phyloP scores from a whole-genome alignment of 1,284 basidiomycete species.

The Sporisorium scitamineum region DNA sequence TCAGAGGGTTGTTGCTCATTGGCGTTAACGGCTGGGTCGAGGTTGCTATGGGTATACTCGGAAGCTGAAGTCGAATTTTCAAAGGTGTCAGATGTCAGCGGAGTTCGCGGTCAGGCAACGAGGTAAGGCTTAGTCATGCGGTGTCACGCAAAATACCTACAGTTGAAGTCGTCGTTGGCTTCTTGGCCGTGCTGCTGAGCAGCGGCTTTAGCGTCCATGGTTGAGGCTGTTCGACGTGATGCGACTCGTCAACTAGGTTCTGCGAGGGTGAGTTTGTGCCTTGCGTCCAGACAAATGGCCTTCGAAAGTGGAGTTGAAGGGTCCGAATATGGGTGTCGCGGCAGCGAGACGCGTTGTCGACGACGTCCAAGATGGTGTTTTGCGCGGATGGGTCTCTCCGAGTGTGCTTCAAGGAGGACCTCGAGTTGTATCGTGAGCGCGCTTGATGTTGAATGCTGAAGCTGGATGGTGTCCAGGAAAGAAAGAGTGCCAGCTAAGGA shows the following conservation, averaged over 20 bases:
- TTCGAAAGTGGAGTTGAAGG: background rate
- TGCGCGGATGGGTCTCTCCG: background rate
- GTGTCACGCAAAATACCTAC: constrained; percentile 15
- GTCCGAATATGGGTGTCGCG: background rate
- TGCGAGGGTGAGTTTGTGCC: background rate
- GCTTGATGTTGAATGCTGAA: background rate
- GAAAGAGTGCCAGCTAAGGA: background rate
- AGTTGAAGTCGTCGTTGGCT: constrained; percentile 28
- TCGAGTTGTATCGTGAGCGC: background rate
- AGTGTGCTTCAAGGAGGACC: background rate
- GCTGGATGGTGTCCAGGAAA: constrained; percentile 4
- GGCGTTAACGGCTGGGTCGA: constrained; percentile 21
- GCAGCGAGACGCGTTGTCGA: constrained; percentile 3
- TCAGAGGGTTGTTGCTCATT: background rate
- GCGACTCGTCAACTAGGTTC: background rate
- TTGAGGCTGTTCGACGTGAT: background rate
- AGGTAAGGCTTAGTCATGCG: constrained; percentile 32
- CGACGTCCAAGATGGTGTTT: background rate
- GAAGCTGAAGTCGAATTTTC: constrained; percentile 22
- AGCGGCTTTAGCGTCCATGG: constrained; percentile 24
- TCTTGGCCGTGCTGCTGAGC: constrained; percentile 25
- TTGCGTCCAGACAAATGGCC: background rate
- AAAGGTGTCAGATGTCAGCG: constrained; percentile 4
- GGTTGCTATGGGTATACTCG: constrained; percentile 43
- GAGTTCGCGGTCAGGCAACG: background rate